Evolutionary conservation across 2,329 filamentous ascomycete species (phyloP), one percentile per base, ranked within the genome.

Genomic region (Aspergillus carbonarius): DNA sequence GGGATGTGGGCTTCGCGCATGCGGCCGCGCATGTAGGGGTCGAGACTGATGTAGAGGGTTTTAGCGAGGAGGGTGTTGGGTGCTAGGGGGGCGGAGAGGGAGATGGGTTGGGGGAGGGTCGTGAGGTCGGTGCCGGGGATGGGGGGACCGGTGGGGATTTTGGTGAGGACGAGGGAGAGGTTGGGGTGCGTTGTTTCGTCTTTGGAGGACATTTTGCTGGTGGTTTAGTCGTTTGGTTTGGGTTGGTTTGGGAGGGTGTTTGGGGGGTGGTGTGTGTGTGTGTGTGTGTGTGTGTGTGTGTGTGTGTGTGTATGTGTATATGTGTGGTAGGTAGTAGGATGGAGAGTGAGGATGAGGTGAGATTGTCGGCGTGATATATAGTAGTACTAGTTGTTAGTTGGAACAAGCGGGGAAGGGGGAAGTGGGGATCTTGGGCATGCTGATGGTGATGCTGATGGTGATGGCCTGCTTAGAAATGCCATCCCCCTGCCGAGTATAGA

Each of bases 11-110:
- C 71, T 47, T 81, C 75, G 47, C 91, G 87, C 89, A 96, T 93
- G 66, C 85, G 85, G 60, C 89, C 89, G 58, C 92, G 89, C 80
- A 90, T 86, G 79, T 96, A 96, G 1, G 92, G 92, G 75, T 96
- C 92, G 77, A 89, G 89, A 37, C 90, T 93, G 63, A 87, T 81
- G 74, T 89, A 91, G 69, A 88, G 83, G 67, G 89, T 84, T 77
- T 91, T 85, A 63, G 88, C 77, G 32, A 85, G 85, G 49, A 96
- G 74, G 39, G 91, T 87, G 63, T 89, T 88, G 40, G 83, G 73
- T 18, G 86, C 82, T 27, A 86, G 82, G 6, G 83, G 66, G 4
- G 17, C 10, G 55, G 66, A 68, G 64, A 87, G 76, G 71, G 95
- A 90, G 63, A 93, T 86, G 20, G 85, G 81, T 59, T 83, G 82